These are phyloP conservation scores for Cryptosporidium muris DNA, from an alignment of 169 alveolate genomes.

Conservation along the genomic window DNA sequence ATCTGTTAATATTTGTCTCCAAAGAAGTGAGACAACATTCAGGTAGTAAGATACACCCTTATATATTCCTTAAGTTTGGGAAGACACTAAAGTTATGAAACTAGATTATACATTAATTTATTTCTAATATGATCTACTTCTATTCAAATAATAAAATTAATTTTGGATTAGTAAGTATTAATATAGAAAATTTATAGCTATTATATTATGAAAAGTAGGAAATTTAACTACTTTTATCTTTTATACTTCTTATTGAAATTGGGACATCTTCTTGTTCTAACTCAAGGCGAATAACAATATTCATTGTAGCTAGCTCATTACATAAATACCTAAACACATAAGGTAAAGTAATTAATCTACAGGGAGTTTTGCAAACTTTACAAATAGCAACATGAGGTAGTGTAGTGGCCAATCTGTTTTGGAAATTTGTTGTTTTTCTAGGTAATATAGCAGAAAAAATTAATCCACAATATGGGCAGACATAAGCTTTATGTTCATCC, in stretches of 20 bases:
- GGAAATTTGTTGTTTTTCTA: slow-evolving; percentile 33
- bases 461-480: slow-evolving; percentile 98
- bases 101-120: not conserved
- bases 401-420: slow-evolving; percentile 74
- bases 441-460: slow-evolving; percentile 88
- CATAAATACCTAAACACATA: slow-evolving; percentile 90
- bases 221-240: not conserved
- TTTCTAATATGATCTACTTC: not conserved
- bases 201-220: not conserved
- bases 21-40: too few relatives aligned
- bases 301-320: slow-evolving; percentile 92
- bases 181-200: not conserved
- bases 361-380: slow-evolving; percentile 84
- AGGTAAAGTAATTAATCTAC: slow-evolving; percentile 88
- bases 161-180: not conserved
- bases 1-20: not conserved
- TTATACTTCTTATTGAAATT: not conserved
- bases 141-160: not conserved
- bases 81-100: not conserved
- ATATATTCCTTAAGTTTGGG: too few relatives aligned
- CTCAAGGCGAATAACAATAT: slow-evolving; percentile 78
- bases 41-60: too few relatives aligned
- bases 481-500: slow-evolving; percentile 97
- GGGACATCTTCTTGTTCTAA: slow-evolving; percentile 73
- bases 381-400: slow-evolving; percentile 84